phyloP scores from a whole-genome alignment of 1,284 basidiomycete genomes.

The Neonothopanus nambi region DNA sequence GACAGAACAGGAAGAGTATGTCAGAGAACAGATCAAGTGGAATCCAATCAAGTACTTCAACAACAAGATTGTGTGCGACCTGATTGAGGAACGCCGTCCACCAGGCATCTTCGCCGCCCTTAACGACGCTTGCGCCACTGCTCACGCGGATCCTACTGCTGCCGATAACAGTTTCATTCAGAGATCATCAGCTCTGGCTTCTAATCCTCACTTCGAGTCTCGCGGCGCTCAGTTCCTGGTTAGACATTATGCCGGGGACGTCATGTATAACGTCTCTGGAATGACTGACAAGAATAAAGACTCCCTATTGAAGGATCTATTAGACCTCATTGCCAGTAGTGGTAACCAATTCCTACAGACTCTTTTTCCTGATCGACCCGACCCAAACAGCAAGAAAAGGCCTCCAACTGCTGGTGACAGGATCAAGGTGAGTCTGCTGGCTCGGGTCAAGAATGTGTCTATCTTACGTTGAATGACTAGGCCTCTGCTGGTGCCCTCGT shows the following conservation, averaged over 20 bases:
- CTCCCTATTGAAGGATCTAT: slow-evolving; percentile 89
- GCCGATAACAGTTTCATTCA: slow-evolving; percentile 98
- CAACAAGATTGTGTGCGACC: slow-evolving; percentile 96
- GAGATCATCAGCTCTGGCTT: slow-evolving; percentile 78
- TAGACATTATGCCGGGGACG: slow-evolving; percentile 96
- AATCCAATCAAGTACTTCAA: slow-evolving; percentile 98
- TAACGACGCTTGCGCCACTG: slow-evolving; percentile 98
- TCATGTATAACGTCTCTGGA: slow-evolving; percentile 95
- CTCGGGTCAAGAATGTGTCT: slow-evolving; percentile 1
- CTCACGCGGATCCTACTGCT: slow-evolving; percentile 94
- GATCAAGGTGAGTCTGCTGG: slow-evolving; percentile 72
- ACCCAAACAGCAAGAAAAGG: slow-evolving; percentile 96
- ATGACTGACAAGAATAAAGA: slow-evolving; percentile 99
- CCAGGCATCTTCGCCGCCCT: slow-evolving; percentile 98
- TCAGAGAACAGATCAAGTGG: slow-evolving; percentile 98
- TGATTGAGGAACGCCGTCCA: slow-evolving; percentile 95
- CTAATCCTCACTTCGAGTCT: slow-evolving; percentile 91
- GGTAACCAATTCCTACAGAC: slow-evolving; percentile 84
- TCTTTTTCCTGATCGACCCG: slow-evolving; percentile 93
- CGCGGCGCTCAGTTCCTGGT: slow-evolving; percentile 90
- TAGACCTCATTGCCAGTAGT: slow-evolving; percentile 85
- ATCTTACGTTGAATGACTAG: slow-evolving; percentile 35
- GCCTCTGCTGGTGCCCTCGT: slow-evolving; percentile 92
- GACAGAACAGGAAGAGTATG: slow-evolving; percentile 99
- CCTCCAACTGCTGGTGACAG: slow-evolving; percentile 98